Evolutionary conservation across 495 filamentous ascomycete genomes (phyloP).

Genomic region (Parachaetomium inaequale): DNA sequence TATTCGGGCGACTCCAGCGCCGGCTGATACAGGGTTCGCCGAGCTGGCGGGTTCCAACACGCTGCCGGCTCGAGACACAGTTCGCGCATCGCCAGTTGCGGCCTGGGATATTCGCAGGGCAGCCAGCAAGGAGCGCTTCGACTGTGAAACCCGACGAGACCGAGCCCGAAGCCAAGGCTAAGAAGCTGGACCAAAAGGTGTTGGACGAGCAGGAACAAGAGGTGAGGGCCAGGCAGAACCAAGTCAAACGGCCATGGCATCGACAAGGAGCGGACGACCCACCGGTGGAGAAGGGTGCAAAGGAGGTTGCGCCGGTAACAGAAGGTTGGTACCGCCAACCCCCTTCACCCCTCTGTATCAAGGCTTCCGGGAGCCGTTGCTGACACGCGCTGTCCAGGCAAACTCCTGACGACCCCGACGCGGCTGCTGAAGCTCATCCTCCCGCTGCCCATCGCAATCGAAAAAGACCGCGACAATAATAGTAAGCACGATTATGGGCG

Average conservation of each 20-base stretch:
- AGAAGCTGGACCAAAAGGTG: constrained; percentile 36
- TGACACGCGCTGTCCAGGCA: constrained; percentile 51
- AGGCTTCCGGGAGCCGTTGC: neutral
- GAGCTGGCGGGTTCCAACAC: neutral
- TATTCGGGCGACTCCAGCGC: constrained; percentile 19
- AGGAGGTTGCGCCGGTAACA: constrained; percentile 53
- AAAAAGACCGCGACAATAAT: constrained; percentile 51
- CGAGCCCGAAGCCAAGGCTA: constrained; percentile 32
- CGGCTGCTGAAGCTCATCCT: constrained; percentile 85
- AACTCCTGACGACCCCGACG: constrained; percentile 85
- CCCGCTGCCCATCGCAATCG: constrained; percentile 62
- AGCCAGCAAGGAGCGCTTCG: neutral
- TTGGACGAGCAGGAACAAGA: constrained; percentile 40
- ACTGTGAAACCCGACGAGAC: constrained; percentile 9
- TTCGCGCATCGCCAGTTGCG: neutral
- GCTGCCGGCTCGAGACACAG: neutral
- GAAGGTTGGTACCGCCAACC: constrained; percentile 51
- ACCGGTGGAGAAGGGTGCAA: constrained; percentile 43
- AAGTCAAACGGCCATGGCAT: constrained; percentile 61
- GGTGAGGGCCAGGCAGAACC: constrained; percentile 31
- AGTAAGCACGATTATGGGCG: constrained; percentile 37
- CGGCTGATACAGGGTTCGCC: constrained; percentile 10
- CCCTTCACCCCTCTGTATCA: too few species aligned
- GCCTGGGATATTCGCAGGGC: neutral
- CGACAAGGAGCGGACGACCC: constrained; percentile 60